Percentiles rank a stretch among this genome's conserved stretches.
Evolutionary conservation across 208 protist species (phyloP).

Genomic region (Crithidia sp.): DNA sequence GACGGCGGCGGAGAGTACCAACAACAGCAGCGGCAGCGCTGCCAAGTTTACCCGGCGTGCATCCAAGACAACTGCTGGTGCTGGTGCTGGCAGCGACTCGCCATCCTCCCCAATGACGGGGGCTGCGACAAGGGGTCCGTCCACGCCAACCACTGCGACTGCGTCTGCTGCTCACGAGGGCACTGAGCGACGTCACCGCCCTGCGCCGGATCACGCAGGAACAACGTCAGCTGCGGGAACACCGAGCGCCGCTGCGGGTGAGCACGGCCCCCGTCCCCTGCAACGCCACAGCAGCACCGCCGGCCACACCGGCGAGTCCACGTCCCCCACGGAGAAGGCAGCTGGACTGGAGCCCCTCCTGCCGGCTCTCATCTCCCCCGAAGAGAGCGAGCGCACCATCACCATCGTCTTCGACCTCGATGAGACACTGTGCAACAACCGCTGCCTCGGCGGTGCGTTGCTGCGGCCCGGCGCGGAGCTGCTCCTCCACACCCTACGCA

Average conservation of each 20-base stretch:
- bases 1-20: not conserved
- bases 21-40: not conserved
- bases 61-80: not conserved
- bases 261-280: not conserved
- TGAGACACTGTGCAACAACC: conserved; percentile 92
- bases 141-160: not conserved
- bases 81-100: too few species aligned
- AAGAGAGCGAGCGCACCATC: conserved; percentile 62
- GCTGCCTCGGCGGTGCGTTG: conserved; percentile 53
- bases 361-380: conserved; percentile 39
- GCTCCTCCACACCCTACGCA: conserved; percentile 60
- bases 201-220: not conserved
- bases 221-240: too few species aligned
- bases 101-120: too few species aligned
- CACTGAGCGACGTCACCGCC: conserved; percentile 6
- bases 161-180: not conserved
- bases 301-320: not conserved
- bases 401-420: conserved; percentile 93
- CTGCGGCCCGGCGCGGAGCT: conserved; percentile 73
- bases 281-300: not conserved
- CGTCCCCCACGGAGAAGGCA: not conserved
- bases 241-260: too few species aligned
- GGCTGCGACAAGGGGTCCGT: too few species aligned
- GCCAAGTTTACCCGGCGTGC: not conserved
- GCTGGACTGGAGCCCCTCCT: conserved; percentile 34